Conservation (phyloP, 768 basidiomycete species). For the Tubosaeta sp. region DNA sequence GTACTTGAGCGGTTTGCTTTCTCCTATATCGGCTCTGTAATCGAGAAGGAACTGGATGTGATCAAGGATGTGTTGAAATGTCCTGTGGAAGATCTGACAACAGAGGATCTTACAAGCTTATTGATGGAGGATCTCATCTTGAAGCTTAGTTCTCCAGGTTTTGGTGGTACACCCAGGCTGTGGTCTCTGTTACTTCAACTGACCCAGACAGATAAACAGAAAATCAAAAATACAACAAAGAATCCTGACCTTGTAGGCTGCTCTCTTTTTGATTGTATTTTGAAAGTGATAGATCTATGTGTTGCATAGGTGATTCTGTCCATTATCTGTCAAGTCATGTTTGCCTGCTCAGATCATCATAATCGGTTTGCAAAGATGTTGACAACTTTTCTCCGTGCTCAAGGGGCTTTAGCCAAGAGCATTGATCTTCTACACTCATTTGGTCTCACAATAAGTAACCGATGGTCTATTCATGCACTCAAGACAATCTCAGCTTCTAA, state of each 20-base stretch:
- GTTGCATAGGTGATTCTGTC: constrained; percentile 19
- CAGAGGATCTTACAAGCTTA: neutral
- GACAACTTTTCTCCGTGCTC: constrained; percentile 35
- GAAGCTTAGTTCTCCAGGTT: neutral
- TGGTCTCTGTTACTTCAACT: neutral
- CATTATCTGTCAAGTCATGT: constrained; percentile 28
- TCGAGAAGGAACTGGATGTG: too few relatives aligned
- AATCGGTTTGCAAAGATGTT: constrained; percentile 28
- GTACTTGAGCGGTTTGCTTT: too few relatives aligned
- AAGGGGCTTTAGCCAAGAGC: constrained; percentile 34
- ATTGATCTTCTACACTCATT: constrained; percentile 36
- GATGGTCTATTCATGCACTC: constrained; percentile 25
- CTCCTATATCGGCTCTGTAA: too few relatives aligned
- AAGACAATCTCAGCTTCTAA: constrained; percentile 1
- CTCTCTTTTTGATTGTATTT: too few relatives aligned
- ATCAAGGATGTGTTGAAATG: neutral
- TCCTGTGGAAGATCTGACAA: neutral
- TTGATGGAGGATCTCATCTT: neutral
- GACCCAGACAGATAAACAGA: neutral
- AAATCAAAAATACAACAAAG: neutral
- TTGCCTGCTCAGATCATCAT: constrained; percentile 23
- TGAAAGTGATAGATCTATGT: too few relatives aligned
- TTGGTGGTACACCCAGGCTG: too few relatives aligned
- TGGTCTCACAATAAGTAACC: constrained; percentile 38
- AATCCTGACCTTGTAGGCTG: neutral